Evolutionary conservation across 176 grass and related monocot genomes (phyloP), one percentile per base, ranked within the genome.

Genomic region (Ensete ventricosum): DNA sequence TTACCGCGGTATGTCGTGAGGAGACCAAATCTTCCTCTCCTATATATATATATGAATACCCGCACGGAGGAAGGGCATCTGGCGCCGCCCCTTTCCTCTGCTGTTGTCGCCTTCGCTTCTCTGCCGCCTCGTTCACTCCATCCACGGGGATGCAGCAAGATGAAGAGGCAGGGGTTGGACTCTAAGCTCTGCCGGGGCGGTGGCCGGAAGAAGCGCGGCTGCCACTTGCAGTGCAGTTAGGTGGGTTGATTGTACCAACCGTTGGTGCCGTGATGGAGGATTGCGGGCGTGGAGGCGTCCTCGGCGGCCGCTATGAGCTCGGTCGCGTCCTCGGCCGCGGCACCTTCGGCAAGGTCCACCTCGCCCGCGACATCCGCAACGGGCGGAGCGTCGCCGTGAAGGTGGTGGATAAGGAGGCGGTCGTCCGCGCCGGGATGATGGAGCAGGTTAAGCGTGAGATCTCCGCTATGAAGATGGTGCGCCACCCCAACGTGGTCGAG

Each of bases 371-470:
- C 57, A 14, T 62, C 12, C 13, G 13, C 17, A 62, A 14, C 57
- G 57, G 57, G 57, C 2, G 57, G 57, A 62, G 57, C 57, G 57
- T 62, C 17, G 57, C 57, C 12, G 20, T 62, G 57, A 62, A 62
- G 57, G 57, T 62, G 57, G 57, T 62, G 57, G 13, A 14, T 8
- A 62, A 62, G 57, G 57, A 62, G 57, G 20, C 14, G 57, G 57
- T 62, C 57, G 57, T 62, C 17, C 57, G 20, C 6, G 57, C 20
- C 14, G 67, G 67, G 26, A 69, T 69, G 67, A 69, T 69, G 67
- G 67, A 50, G 34, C 67, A 69, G 67, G 67, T 69, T 24, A 69
- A 69, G 24, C 67, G 67, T 29, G 67, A 69, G 67, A 69, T 69
- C 34, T 69, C 67, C 14, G 67, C 48, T 14, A 69, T 69, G 67